Conservation (phyloP, 2,329 filamentous ascomycete species). For the Xylariaceae sp. region DNA sequence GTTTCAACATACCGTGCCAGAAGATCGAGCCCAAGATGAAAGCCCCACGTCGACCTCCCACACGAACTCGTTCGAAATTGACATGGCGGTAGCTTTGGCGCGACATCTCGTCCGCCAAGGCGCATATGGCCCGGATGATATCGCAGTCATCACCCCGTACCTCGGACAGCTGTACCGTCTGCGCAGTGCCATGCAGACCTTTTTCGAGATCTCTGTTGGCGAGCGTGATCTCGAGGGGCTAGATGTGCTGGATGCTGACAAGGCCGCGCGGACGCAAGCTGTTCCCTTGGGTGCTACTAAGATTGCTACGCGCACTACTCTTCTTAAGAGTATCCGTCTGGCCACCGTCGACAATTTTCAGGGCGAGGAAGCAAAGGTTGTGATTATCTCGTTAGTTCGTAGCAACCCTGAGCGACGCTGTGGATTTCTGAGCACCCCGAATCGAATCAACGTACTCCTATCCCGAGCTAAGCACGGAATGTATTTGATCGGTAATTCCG, state of each 20-base stretch:
- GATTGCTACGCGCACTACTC: constrained; percentile 11
- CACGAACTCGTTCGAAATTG: constrained; percentile 55
- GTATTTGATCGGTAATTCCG: constrained; percentile 62
- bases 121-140: constrained; percentile 51
- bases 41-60: constrained; percentile 40
- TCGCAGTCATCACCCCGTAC: constrained; percentile 66
- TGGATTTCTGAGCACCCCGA: constrained; percentile 61
- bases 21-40: constrained; percentile 15
- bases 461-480: constrained; percentile 64
- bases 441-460: constrained; percentile 65
- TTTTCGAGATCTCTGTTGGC: constrained; percentile 57
- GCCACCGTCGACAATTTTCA: constrained; percentile 73
- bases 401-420: constrained; percentile 55
- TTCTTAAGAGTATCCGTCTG: constrained; percentile 46
- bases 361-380: constrained; percentile 67
- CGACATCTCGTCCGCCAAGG: constrained; percentile 62
- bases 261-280: constrained; percentile 20
- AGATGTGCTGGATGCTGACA: constrained; percentile 33
- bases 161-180: constrained; percentile 51
- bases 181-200: constrained; percentile 37
- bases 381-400: constrained; percentile 65
- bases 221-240: constrained; percentile 58
- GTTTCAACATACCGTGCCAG: constrained; percentile 47
- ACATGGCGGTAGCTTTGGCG: constrained; percentile 58
- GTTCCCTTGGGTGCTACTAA: background rate